A percentile compares a stretch with the other conserved stretches of the same genome.
phyloP scores from a whole-genome alignment of 805 yeast species.

The Cyberlindnera nakhonratchasimensis region DNA sequence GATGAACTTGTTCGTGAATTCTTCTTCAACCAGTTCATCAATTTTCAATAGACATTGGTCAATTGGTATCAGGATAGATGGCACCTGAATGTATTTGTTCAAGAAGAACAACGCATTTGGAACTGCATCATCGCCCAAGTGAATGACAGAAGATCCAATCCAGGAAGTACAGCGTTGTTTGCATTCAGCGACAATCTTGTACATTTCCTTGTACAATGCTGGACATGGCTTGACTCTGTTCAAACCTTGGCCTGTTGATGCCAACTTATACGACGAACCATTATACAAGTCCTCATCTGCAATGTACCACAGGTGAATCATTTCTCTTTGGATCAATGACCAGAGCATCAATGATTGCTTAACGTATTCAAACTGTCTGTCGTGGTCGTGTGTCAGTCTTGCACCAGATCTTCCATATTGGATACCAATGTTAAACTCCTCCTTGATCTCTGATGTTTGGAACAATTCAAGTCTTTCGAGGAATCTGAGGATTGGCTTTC shows the following conservation, averaged over 20 bases:
- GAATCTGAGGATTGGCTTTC: conserved; percentile 65
- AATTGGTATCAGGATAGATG: conserved; percentile 70
- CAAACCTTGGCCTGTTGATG: conserved; percentile 79
- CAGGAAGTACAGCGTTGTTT: conserved; percentile 60
- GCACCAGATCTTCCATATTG: conserved; percentile 66
- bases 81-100: conserved; percentile 79
- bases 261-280: conserved; percentile 49
- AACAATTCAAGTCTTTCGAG: conserved; percentile 46
- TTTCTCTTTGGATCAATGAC: conserved; percentile 75
- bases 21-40: conserved; percentile 50
- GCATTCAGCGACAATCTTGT: conserved; percentile 60
- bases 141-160: conserved; percentile 81
- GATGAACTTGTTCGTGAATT: conserved; percentile 47
- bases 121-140: conserved; percentile 78
- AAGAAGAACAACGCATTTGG: conserved; percentile 78
- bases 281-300: conserved; percentile 71
- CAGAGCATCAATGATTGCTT: conserved; percentile 70
- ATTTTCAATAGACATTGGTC: conserved; percentile 55
- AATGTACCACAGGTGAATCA: conserved; percentile 72
- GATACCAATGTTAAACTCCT: conserved; percentile 54
- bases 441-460: conserved; percentile 40
- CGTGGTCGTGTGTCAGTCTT: conserved; percentile 68
- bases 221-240: conserved; percentile 78
- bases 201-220: conserved; percentile 64
- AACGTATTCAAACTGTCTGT: conserved; percentile 70